Base-by-base conservation (phyloP, 768 basidiomycete species). In the Hericium coralloides region DNA sequence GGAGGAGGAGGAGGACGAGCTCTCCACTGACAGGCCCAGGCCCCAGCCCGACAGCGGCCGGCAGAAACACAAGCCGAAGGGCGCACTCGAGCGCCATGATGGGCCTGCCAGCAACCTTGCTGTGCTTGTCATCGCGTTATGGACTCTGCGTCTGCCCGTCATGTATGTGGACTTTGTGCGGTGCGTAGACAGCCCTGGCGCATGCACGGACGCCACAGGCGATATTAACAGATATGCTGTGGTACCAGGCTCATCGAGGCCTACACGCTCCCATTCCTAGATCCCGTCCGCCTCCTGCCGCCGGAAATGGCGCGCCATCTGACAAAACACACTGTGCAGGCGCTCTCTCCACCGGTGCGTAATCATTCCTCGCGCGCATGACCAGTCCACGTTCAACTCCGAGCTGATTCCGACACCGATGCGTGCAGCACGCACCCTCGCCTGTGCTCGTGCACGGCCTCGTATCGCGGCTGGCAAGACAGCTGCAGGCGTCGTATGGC, bases 241-340 rank as follows among this genome's bases (percentile, higher is more conserved):
- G 31, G 31, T 31, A 9, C 4, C 54, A 95, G 92, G 53, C 68
- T 85, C 56, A 85, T 94, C 47, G 89, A 93, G 66, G 72, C 73
- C 36, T 85, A 89, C 65, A 74, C 83, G 38, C 74, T 97, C 41
- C 92, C 92, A 1, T 95, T 93, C 71, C 75, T 97, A 43, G 87
- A 92, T 61, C 78, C 82, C 36, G 69, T 82, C 36, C 79, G 80
- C 36, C 65, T 81, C 37, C 70, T 95, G 7, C 89, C 92, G 1
- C 59, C 58, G 36, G 73, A 71, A 17, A 80, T 95, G 78, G 75
- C 75, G 2, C 64, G 69, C 41, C 91, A 92, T 71, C 80, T 95
- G 52, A 87, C 85, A 31, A 86, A 85, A 69, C 80, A 89, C 58
- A 81, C 76, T 48, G 71, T 76, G 36, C 78, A 78, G 66, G 83